Conservation (phyloP, 2,329 filamentous ascomycete species). For the Drechslerella dactyloides region DNA sequence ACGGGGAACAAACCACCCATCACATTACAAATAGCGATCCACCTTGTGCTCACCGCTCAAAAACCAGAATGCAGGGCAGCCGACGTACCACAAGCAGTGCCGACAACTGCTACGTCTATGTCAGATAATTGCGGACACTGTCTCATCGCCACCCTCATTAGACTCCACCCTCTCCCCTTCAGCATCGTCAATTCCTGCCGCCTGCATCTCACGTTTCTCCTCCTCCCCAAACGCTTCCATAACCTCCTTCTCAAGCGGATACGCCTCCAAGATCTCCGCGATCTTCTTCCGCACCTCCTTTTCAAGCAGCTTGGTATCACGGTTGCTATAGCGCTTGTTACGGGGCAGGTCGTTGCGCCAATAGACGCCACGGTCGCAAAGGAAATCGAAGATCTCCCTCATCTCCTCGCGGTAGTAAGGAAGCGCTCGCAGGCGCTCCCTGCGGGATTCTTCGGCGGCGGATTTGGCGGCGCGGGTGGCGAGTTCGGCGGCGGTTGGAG, state of each 20-base stretch:
- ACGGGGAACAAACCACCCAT: too few relatives aligned
- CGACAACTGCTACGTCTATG: neutral
- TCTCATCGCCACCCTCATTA: neutral
- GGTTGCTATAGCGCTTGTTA: slow-evolving; percentile 36
- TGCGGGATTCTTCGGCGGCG: slow-evolving; percentile 9
- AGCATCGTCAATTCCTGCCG: neutral
- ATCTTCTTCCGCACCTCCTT: slow-evolving; percentile 40
- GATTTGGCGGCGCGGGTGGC: slow-evolving; percentile 3
- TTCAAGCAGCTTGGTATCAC: slow-evolving; percentile 38
- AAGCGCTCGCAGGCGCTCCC: slow-evolving; percentile 13
- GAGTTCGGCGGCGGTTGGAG: slow-evolving; percentile 12
- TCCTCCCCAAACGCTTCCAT: slow-evolving; percentile 32
- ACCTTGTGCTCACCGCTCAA: too few relatives aligned
- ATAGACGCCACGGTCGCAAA: slow-evolving; percentile 33
- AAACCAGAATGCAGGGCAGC: too few relatives aligned
- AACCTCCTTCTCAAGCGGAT: slow-evolving; percentile 22
- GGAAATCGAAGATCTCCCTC: slow-evolving; percentile 41
- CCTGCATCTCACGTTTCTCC: slow-evolving; percentile 7
- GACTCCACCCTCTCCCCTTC: neutral
- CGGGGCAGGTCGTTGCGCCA: slow-evolving; percentile 37
- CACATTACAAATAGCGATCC: too few relatives aligned
- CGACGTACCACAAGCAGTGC: too few relatives aligned
- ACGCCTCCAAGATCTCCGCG: slow-evolving; percentile 16
- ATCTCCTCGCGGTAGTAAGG: slow-evolving; percentile 43
- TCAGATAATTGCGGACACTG: too few relatives aligned